Percentiles rank a stretch among this genome's conserved stretches.
Evolutionary conservation across 257 asterid genomes (phyloP).

Genomic region (Euphrasia confusa): DNA sequence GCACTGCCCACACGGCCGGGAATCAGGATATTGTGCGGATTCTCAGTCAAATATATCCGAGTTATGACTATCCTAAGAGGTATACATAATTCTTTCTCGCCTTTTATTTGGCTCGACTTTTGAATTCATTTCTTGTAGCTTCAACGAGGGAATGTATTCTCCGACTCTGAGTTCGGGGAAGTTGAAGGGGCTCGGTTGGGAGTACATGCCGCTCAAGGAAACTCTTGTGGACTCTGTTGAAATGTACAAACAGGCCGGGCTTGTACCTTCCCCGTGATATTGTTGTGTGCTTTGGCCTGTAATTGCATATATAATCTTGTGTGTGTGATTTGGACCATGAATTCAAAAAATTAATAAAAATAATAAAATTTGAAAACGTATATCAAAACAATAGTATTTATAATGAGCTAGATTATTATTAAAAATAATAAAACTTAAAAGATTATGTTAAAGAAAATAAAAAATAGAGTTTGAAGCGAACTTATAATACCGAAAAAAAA

Average conservation of each 20-base stretch:
- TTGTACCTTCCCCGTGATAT: conserved; percentile 21
- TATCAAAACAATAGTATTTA: too few relatives aligned
- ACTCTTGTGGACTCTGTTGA: conserved; percentile 61
- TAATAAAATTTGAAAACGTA: too few relatives aligned
- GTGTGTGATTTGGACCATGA: too few relatives aligned
- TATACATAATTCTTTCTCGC: conserved; percentile 12
- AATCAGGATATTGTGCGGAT: conserved; percentile 42
- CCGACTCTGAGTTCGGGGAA: conserved; percentile 39
- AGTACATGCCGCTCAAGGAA: conserved; percentile 49
- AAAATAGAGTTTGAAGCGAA: too few relatives aligned
- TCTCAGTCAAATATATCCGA: conserved; percentile 46
- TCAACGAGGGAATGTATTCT: conserved; percentile 30
- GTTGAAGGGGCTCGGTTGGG: conserved; percentile 68
- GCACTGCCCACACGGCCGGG: conserved; percentile 37
- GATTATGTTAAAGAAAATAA: too few relatives aligned
- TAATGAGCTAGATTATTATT: too few relatives aligned
- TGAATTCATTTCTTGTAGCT: conserved; percentile 33
- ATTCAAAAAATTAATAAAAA: too few relatives aligned
- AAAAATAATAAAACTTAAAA: too few relatives aligned
- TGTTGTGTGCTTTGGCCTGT: too few relatives aligned
- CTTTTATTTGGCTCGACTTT: not conserved
- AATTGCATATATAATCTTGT: too few relatives aligned
- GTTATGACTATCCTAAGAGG: conserved; percentile 67
- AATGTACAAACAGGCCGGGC: conserved; percentile 48
- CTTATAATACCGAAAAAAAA: too few relatives aligned